Percentiles rank a stretch among this genome's conserved stretches.
Evolutionary conservation across 2,329 filamentous ascomycete species (phyloP).

Genomic region (Curvularia lunata): DNA sequence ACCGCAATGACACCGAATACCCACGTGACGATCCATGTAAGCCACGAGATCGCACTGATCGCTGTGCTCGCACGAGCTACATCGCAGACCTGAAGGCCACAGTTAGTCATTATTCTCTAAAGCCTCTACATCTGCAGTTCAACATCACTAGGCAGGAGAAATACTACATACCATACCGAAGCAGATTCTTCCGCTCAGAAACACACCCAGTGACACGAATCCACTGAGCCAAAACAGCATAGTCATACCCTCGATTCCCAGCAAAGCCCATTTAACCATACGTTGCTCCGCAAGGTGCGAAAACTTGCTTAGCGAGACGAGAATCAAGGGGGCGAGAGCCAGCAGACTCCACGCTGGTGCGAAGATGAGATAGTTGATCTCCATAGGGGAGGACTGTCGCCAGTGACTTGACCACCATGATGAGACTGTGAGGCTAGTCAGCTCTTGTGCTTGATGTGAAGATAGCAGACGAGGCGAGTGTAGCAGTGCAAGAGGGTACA

Average conservation of each 20-base stretch:
- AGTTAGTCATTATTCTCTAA: slow-evolving; percentile 2
- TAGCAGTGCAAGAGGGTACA: neutral
- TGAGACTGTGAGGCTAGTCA: slow-evolving; percentile 57
- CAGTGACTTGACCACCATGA: slow-evolving; percentile 61
- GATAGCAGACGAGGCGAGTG: neutral
- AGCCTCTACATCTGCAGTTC: neutral
- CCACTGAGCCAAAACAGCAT: slow-evolving; percentile 91
- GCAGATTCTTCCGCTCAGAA: slow-evolving; percentile 64
- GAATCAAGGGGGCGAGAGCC: slow-evolving; percentile 69
- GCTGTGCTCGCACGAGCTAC: slow-evolving; percentile 68
- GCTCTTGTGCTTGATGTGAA: neutral
- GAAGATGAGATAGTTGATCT: slow-evolving; percentile 82
- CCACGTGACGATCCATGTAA: slow-evolving; percentile 52
- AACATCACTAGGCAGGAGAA: neutral
- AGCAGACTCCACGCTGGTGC: slow-evolving; percentile 74
- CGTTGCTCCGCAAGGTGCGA: slow-evolving; percentile 45
- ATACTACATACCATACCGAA: slow-evolving; percentile 47
- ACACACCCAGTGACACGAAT: slow-evolving; percentile 76
- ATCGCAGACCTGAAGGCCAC: slow-evolving; percentile 56
- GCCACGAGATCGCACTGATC: slow-evolving; percentile 71
- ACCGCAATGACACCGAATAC: slow-evolving; percentile 41
- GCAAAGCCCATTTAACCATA: slow-evolving; percentile 64
- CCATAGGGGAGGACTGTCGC: slow-evolving; percentile 59
- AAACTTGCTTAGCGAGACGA: slow-evolving; percentile 67
- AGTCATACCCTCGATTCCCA: slow-evolving; percentile 73